A percentile compares a stretch with the other conserved stretches of the same genome.
phyloP scores from a whole-genome alignment of 108 stramenopile genomes.

The Pseudonitzschia pungens region DNA sequence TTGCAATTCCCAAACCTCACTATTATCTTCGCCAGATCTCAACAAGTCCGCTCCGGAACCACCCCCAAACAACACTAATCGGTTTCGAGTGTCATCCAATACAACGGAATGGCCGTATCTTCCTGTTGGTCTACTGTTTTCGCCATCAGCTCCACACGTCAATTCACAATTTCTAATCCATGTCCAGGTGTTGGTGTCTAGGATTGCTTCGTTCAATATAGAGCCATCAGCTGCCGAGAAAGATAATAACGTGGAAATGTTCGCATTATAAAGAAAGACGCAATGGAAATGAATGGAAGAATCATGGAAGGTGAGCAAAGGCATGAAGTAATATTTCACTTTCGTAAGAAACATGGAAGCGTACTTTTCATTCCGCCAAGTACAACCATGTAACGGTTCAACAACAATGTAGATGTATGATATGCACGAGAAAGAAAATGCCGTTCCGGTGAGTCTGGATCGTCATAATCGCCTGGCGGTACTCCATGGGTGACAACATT shows the following conservation, averaged over 20 bases:
- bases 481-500: background rate
- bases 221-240: constrained; percentile 25
- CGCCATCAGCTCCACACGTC: background rate
- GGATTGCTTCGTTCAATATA: constrained; percentile 36
- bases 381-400: constrained; percentile 49
- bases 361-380: constrained; percentile 55
- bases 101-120: constrained; percentile 66
- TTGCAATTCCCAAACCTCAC: constrained; percentile 60
- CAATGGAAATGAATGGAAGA: background rate
- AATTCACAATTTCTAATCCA: constrained; percentile 33
- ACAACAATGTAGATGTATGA: constrained; percentile 59
- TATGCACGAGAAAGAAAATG: constrained; percentile 43
- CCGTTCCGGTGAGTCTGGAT: background rate
- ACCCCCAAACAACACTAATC: constrained; percentile 66
- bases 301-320: background rate
- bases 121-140: constrained; percentile 32
- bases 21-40: constrained; percentile 50
- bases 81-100: constrained; percentile 43
- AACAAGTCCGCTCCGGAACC: constrained; percentile 58
- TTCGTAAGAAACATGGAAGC: background rate
- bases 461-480: background rate
- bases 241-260: no score
- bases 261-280: background rate
- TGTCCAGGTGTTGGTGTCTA: constrained; percentile 60
- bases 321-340: background rate